Evolutionary conservation across 192 early-diverging fungal genomes (phyloP).

Genomic region (Jimgerdemannia flammicorona): DNA sequence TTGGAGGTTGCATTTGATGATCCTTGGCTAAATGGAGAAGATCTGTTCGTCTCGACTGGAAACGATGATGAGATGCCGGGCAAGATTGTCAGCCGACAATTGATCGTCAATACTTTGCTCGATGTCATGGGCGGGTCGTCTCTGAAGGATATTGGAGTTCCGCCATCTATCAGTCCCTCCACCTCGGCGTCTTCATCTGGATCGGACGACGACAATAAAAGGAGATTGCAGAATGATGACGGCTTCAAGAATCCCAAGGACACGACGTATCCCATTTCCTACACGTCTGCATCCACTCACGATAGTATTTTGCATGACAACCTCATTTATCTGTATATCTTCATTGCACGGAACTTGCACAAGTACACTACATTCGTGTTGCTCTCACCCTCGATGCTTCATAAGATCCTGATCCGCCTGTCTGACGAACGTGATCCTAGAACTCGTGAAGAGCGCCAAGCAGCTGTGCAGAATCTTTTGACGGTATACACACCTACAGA

Average conservation of each 20-base stretch:
- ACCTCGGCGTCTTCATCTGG: slow-evolving; percentile 15
- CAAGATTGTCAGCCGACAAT: slow-evolving; percentile 51
- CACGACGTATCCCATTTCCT: slow-evolving; percentile 29
- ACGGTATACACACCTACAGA: slow-evolving; percentile 50
- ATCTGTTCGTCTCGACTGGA: slow-evolving; percentile 30
- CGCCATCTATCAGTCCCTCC: slow-evolving; percentile 15
- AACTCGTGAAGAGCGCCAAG: slow-evolving; percentile 47
- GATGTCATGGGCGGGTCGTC: slow-evolving; percentile 45
- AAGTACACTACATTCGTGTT: slow-evolving; percentile 54
- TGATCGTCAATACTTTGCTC: slow-evolving; percentile 55
- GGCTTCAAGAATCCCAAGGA: slow-evolving; percentile 10
- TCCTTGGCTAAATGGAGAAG: slow-evolving; percentile 52
- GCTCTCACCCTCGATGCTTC: slow-evolving; percentile 46
- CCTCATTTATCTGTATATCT: slow-evolving; percentile 37
- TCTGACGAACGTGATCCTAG: slow-evolving; percentile 38
- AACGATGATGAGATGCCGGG: slow-evolving; percentile 49
- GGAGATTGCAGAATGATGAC: neutral
- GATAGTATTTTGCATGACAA: neutral
- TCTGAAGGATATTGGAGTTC: neutral
- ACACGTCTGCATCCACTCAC: slow-evolving; percentile 1
- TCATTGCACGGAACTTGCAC: slow-evolving; percentile 49
- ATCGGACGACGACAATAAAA: slow-evolving; percentile 10
- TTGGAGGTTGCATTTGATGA: slow-evolving; percentile 57
- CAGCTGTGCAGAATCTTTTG: slow-evolving; percentile 49
- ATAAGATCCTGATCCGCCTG: slow-evolving; percentile 45